Evolutionary conservation across 208 protist genomes (phyloP), one percentile per base, ranked within the genome.

Genomic region (Leishmania guyanensis): DNA sequence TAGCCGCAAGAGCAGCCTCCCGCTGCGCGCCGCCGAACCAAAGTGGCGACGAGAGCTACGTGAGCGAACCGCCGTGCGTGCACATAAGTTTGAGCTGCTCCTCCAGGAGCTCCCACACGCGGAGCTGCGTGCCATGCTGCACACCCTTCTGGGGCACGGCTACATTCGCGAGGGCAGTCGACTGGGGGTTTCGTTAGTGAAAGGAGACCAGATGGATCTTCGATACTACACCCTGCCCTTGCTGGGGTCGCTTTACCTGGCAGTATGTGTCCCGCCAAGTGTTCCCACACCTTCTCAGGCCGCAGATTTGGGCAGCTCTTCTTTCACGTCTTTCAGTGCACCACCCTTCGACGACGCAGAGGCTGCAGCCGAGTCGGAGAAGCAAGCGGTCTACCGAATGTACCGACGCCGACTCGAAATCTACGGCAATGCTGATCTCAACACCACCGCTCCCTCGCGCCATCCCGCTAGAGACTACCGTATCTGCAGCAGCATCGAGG

Each of bases 71-170:
- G 86, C 87, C n/a, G 88, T 94, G 51, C 92, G 92, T 14, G 85
- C 90, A 8, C 92, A 96, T 80, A 94, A 96, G 82, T 96, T 93
- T 74, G 85, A 96, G 84, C 81, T 96, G 39, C 86, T 96, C 33
- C 84, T 90, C 22, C 70, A 79, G 46, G 90, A 96, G 86, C 68
- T 96, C 20, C 93, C 93, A 22, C 93, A 96, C 71, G 54, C 71
- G 2, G 66, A 83, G 51, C 73, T 96, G n/a, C 78, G 82, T 16
- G 83, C 79, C 17, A 77, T 87, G 64, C 72, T 96, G 33, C 69
- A 83, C 20, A 75, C 76, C 53, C 83, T 96, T 43, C 89, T 96
- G 5, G 39, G 80, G 12, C 75, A 84, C 54, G 91, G 91, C 39
- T 93, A 92, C 79, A 71, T 92, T 39, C 73, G 75, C 43, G 81